Evolutionary conservation across 805 yeast genomes (phyloP).

Genomic region (Zygosaccharomyces kombuchaensis): DNA sequence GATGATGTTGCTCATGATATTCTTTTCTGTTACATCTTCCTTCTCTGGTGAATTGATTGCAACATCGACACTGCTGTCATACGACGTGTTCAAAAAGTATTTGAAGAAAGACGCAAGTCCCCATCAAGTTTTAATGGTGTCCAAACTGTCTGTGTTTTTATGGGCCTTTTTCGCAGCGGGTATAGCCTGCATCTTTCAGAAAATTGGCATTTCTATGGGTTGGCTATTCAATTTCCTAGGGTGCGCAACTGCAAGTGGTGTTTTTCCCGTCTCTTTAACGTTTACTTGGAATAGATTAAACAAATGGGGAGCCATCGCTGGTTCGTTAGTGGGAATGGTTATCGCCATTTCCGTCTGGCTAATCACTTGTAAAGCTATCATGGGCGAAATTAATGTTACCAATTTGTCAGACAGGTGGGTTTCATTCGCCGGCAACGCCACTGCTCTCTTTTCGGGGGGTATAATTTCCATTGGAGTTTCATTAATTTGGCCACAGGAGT

Average conservation of each 20-base stretch:
- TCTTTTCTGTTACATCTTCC: conserved; percentile 41
- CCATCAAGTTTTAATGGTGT: conserved; percentile 38
- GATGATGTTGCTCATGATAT: conserved; percentile 40
- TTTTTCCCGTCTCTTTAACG: conserved; percentile 38
- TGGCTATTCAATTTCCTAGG: conserved; percentile 42
- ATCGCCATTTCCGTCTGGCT: conserved; percentile 40
- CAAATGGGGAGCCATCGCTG: conserved; percentile 37
- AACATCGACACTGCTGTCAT: conserved; percentile 41
- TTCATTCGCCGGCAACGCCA: conserved; percentile 40
- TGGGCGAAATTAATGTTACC: conserved; percentile 37
- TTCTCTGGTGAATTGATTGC: conserved; percentile 42
- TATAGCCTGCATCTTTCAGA: conserved; percentile 38
- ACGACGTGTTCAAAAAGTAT: conserved; percentile 45
- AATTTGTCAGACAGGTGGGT: conserved; percentile 38
- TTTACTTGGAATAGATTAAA: conserved; percentile 40
- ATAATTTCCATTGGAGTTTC: conserved; percentile 33
- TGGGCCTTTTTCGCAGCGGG: conserved; percentile 38
- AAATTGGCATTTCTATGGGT: conserved; percentile 36
- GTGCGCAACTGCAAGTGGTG: conserved; percentile 41
- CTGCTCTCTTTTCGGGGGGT: conserved; percentile 39
- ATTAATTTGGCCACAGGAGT: conserved; percentile 39
- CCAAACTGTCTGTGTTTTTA: conserved; percentile 41
- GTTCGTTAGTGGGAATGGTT: conserved; percentile 37
- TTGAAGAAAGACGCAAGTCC: conserved; percentile 42
- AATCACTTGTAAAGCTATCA: conserved; percentile 35